These are phyloP conservation scores for Lycium ferocissimum DNA, from an alignment of 257 asterid genomes.

Conservation along the genomic window DNA sequence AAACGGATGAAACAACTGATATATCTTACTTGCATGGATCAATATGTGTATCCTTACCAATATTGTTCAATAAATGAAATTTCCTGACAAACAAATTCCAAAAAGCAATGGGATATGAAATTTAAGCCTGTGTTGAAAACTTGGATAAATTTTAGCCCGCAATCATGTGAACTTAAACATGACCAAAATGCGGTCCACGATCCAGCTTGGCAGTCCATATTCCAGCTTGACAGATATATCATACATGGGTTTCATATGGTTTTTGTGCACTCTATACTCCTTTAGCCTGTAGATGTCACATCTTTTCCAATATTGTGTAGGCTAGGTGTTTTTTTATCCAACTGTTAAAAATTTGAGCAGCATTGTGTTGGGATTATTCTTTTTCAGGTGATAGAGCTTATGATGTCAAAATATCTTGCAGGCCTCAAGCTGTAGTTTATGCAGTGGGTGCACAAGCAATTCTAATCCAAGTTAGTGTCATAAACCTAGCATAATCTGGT, in stretches of 20 bases:
- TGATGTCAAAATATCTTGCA: neutral
- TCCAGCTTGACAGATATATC: neutral
- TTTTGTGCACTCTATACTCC: neutral
- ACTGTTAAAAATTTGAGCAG: too few species aligned
- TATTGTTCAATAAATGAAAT: neutral
- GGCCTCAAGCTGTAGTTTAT: neutral
- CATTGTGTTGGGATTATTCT: neutral
- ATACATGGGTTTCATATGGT: neutral
- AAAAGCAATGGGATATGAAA: neutral
- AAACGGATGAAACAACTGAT: neutral
- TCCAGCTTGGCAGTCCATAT: neutral
- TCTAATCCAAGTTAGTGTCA: neutral
- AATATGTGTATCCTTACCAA: neutral
- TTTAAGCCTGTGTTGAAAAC: neutral
- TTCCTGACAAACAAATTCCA: neutral
- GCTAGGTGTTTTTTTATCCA: neutral
- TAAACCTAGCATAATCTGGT: neutral
- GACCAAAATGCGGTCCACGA: conserved; percentile 18
- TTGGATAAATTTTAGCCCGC: neutral
- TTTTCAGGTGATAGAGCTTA: neutral
- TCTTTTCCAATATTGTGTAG: neutral
- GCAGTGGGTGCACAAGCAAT: neutral
- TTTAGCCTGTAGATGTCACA: neutral
- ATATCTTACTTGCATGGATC: neutral
- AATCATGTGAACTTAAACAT: neutral